Evolutionary conservation across 768 basidiomycete species (phyloP), one percentile per base, ranked within the genome.

Genomic region (Boletus vinaceobasis): DNA sequence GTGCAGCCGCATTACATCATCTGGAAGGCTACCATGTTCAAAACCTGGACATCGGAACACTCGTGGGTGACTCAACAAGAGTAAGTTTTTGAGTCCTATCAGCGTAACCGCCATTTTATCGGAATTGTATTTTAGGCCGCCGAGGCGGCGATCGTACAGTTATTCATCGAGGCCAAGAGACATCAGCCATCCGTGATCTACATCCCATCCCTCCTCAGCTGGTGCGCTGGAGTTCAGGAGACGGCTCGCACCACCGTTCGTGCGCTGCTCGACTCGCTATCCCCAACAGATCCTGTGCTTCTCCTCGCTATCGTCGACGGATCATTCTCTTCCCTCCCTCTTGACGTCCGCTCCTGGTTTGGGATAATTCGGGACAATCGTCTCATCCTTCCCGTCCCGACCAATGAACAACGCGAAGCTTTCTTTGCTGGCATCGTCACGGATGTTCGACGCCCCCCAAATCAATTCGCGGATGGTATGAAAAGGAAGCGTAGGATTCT

Each of bases 21-120:
- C 74, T 99, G 19, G 97, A 99, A 74, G 96, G 97, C 0, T 97
- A 90, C 70, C 92, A 98, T 66, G 81, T 98, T 0, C 97, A 99
- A 70, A 93, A 84, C 62, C 78, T 98, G 49, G 97, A 99, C 66
- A 77, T 98, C 17, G 97, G 92, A 10, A 85, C 85, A 0, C 73
- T 99, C 40, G 79, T 98, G 74, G 81, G 90, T 38, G 96, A 98
- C 68, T 90, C 94, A 1, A 85, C 92, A 1, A 75, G 94, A 67
- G 95, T 96, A 56, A 66, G 90, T 75, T 8, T 14, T 43, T 37
- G 9, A 37, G 29, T 15, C 33, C 47, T 32, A 19, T 43, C 7
- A 1, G 19, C 37, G 7, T 17, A 17, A 19, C 10, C 1, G 17
- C 44, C 37, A n/a, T 56, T 53, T 60, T 35, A 46, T 52, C 45